A percentile compares a stretch with the other conserved stretches of the same genome.
These are phyloP conservation scores for Erysimum cheiri DNA, from an alignment of 441 rosid genomes.

Conservation along the genomic window DNA sequence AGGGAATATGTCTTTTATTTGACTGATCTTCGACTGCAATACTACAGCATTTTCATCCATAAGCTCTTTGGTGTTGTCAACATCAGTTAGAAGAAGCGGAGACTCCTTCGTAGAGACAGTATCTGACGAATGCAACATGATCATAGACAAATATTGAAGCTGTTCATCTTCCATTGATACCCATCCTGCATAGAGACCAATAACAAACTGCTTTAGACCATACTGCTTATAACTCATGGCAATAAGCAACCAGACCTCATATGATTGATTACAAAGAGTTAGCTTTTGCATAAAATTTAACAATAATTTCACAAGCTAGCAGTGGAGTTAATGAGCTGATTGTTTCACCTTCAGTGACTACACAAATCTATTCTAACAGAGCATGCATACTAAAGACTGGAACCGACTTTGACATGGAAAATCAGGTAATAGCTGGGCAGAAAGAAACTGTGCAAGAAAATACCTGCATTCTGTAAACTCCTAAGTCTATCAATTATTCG, in stretches of 20 bases:
- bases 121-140: constrained; percentile 51
- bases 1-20: constrained; percentile 92
- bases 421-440: constrained; percentile 13
- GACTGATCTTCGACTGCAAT: constrained; percentile 85
- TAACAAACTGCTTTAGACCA: constrained; percentile 32
- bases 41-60: constrained; percentile 76
- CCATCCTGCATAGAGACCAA: constrained; percentile 73
- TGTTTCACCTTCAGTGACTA: constrained; percentile 5
- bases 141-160: constrained; percentile 77
- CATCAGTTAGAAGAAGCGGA: constrained; percentile 43
- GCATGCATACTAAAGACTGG: background rate
- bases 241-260: background rate
- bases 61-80: constrained; percentile 48
- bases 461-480: constrained; percentile 73
- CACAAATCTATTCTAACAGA: constrained; percentile 18
- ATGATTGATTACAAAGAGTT: background rate
- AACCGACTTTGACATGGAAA: constrained; percentile 17
- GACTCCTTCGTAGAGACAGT: constrained; percentile 46
- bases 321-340: constrained; percentile 11
- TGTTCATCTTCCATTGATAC: constrained; percentile 79
- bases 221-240: constrained; percentile 2
- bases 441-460: constrained; percentile 35
- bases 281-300: background rate
- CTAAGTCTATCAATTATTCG: constrained; percentile 62
- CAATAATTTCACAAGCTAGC: constrained; percentile 21